Base-by-base conservation (phyloP, 352 stramenopile genomes). In the Globisporangium takayamanum region DNA sequence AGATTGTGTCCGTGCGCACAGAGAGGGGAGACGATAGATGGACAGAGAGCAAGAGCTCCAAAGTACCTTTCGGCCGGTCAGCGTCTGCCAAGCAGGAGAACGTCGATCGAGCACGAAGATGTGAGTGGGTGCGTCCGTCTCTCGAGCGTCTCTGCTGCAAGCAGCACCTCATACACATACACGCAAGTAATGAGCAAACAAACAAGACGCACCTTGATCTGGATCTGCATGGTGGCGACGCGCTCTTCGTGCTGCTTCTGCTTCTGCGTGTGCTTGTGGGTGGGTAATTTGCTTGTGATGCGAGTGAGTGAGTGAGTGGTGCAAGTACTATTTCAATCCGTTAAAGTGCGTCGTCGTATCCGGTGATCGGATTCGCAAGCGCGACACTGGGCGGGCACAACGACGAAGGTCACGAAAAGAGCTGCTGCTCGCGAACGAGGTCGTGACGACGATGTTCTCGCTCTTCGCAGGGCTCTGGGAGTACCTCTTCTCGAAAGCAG, bases 401-500 rank as follows among this genome's bases (percentile, higher is more conserved):
- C 11, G n/a, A 46, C 15, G 16, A 50, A 8, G 18, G 41, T 16
- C 2, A 28, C 16, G 30, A 54, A 33, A 15, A 25, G 20, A 46
- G 39, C 53, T n/a, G n/a, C n/a, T 10, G 15, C 41, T n/a, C 6
- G 3, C 20, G 18, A 0, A 0, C 41, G 18, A 10, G 11, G 20
- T 15, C 45, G 47, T 20, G n/a, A n/a, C n/a, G n/a, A 26, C 49
- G 22, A 94, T 94, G 87, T 94, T 96, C 64, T 94, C 87, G 60
- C 70, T 96, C 37, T 73, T 96, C 45, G 73, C 78, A 61, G 85
- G 84, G 15, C 70, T 95, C 28, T 94, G 80, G 80, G 66, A 71
- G 51, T 94, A 88, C 74, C 74, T 94, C 54, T 94, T 94, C 66
- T 81, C 78, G 45, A 94, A 92, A 63, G 82, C 80, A 30, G 87